phyloP scores from a whole-genome alignment of 805 yeast genomes.

The Saturnispora dispora region DNA sequence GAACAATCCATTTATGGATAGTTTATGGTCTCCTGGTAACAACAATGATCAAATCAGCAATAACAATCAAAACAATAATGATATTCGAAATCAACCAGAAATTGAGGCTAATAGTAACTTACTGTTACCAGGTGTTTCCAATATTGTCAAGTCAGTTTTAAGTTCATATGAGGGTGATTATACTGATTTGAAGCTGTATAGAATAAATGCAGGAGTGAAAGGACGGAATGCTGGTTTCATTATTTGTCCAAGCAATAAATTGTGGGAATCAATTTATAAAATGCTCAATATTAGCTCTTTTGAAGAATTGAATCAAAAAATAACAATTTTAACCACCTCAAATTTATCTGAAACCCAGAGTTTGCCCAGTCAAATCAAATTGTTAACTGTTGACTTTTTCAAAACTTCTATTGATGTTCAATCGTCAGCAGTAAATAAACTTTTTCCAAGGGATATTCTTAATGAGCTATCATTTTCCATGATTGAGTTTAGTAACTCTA shows the following conservation, averaged over 20 bases:
- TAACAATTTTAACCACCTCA: neutral
- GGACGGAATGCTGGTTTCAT: conserved; percentile 3
- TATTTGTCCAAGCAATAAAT: neutral
- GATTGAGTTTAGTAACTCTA: neutral
- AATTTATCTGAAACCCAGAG: neutral
- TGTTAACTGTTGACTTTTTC: neutral
- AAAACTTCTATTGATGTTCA: neutral
- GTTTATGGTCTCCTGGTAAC: neutral
- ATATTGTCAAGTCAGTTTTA: neutral
- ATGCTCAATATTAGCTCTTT: neutral
- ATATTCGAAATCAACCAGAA: neutral
- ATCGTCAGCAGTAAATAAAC: neutral
- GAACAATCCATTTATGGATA: neutral
- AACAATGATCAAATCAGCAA: neutral
- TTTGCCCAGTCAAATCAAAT: neutral
- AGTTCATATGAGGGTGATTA: neutral
- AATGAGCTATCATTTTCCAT: neutral
- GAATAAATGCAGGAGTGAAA: neutral
- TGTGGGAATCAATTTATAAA: neutral
- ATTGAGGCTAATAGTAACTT: neutral
- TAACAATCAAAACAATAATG: neutral
- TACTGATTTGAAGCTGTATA: neutral
- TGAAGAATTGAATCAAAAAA: neutral
- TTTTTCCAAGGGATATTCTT: conserved; percentile 3
- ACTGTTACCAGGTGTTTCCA: neutral